phyloP scores from a whole-genome alignment of 2,329 filamentous ascomycete species.

The Fusarium agapanthi region DNA sequence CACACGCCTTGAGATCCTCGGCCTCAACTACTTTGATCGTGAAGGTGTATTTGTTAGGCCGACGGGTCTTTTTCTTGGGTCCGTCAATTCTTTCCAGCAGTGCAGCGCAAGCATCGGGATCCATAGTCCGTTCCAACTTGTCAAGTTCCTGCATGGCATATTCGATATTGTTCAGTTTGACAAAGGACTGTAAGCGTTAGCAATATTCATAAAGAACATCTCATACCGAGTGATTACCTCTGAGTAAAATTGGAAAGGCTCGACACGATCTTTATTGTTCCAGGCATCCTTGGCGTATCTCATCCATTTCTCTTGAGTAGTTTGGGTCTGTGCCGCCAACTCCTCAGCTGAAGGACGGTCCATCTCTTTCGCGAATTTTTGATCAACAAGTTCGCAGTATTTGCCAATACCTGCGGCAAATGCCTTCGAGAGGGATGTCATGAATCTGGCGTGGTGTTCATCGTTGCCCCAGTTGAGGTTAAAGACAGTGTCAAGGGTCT shows the following conservation, averaged over 20 bases:
- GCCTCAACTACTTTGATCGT: slow-evolving; percentile 99
- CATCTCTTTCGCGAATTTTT: slow-evolving; percentile 89
- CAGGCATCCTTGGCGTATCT: slow-evolving; percentile 94
- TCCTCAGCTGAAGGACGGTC: slow-evolving; percentile 90
- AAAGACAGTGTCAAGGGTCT: slow-evolving; percentile 87
- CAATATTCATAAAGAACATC: not conserved
- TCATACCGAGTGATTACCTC: slow-evolving; percentile 67
- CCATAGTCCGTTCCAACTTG: slow-evolving; percentile 86
- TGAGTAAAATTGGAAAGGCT: slow-evolving; percentile 95
- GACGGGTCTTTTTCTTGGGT: slow-evolving; percentile 69
- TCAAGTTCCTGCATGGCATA: slow-evolving; percentile 93
- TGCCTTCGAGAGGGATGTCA: slow-evolving; percentile 89
- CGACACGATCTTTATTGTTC: slow-evolving; percentile 89
- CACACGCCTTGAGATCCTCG: slow-evolving; percentile 97
- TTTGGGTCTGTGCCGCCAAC: slow-evolving; percentile 77
- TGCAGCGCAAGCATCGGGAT: slow-evolving; percentile 88
- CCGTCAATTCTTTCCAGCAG: slow-evolving; percentile 80
- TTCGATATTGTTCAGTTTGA: slow-evolving; percentile 98
- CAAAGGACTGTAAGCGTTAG: slow-evolving; percentile 75
- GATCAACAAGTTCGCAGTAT: slow-evolving; percentile 92
- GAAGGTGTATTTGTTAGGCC: slow-evolving; percentile 91
- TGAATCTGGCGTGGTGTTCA: slow-evolving; percentile 93
- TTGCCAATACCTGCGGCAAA: slow-evolving; percentile 83
- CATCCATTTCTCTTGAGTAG: slow-evolving; percentile 91
- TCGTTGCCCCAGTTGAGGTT: slow-evolving; percentile 93